Percentiles rank a stretch among this genome's conserved stretches.
These are phyloP conservation scores for Teunomyces kruisii DNA, from an alignment of 805 yeast species.

Conservation along the genomic window DNA sequence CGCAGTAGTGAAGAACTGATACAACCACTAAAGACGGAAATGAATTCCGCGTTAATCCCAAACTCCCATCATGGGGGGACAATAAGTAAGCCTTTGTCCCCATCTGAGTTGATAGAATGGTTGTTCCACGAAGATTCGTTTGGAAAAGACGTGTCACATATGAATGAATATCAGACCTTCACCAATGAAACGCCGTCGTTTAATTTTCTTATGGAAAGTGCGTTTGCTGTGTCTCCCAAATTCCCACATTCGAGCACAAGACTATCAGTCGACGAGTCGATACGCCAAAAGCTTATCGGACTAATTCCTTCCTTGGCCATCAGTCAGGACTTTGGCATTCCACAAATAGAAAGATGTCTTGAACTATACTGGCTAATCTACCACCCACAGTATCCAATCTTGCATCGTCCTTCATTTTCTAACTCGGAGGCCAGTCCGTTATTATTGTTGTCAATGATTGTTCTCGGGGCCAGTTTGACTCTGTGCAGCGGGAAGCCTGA, in stretches of 20 bases:
- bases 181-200: slow-evolving; percentile 8
- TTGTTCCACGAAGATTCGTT: slow-evolving; percentile 22
- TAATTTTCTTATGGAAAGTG: slow-evolving; percentile 9
- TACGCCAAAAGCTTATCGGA: slow-evolving; percentile 6
- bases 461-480: slow-evolving; percentile 10
- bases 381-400: slow-evolving; percentile 13
- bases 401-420: slow-evolving; percentile 13
- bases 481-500: slow-evolving; percentile 6
- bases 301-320: slow-evolving; percentile 6
- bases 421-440: slow-evolving; percentile 9
- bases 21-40: not conserved
- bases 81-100: slow-evolving; percentile 17
- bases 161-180: slow-evolving; percentile 6
- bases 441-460: slow-evolving; percentile 11
- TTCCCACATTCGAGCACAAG: slow-evolving; percentile 9
- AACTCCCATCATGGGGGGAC: not conserved
- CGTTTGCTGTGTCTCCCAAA: slow-evolving; percentile 10
- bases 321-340: slow-evolving; percentile 8
- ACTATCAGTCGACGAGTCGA: slow-evolving; percentile 5
- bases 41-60: not conserved
- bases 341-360: slow-evolving; percentile 10
- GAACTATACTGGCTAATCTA: slow-evolving; percentile 10
- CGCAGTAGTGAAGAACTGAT: not conserved
- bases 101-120: slow-evolving; percentile 33
- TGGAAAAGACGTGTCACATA: not conserved